A percentile compares a stretch with the other conserved stretches of the same genome.
These are phyloP conservation scores for Kandelia obovata DNA, from an alignment of 345 rosid species.

Conservation along the genomic window DNA sequence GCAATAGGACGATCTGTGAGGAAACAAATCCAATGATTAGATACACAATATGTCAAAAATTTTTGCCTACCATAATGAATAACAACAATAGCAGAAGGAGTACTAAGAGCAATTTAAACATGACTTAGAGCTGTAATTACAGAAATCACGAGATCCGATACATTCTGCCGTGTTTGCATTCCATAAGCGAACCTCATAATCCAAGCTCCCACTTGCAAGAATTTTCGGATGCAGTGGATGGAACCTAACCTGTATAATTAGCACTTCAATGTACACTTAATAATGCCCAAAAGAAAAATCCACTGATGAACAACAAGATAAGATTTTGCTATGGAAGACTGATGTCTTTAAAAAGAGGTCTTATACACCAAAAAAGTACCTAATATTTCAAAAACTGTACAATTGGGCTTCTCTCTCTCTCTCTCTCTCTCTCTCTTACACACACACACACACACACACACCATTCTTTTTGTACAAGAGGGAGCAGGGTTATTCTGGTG, in stretches of 20 bases:
- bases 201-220: slow-evolving; percentile 79
- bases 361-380: too few relatives aligned
- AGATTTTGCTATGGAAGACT: background rate
- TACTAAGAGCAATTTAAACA: slow-evolving; percentile 8
- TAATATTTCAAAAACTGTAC: too few relatives aligned
- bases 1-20: slow-evolving; percentile 70
- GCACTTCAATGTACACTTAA: slow-evolving; percentile 2
- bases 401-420: too few relatives aligned
- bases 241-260: slow-evolving; percentile 58
- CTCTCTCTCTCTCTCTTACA: too few relatives aligned
- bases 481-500: too few relatives aligned
- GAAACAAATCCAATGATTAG: slow-evolving; percentile 12
- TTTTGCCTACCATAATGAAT: background rate
- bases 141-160: slow-evolving; percentile 59
- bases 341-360: too few relatives aligned
- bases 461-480: too few relatives aligned
- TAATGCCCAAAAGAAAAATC: slow-evolving; percentile 1
- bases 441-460: too few relatives aligned
- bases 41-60: background rate
- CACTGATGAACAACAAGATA: background rate
- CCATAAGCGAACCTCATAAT: slow-evolving; percentile 78
- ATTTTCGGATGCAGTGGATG: slow-evolving; percentile 58
- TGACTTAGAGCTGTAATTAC: slow-evolving; percentile 32
- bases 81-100: slow-evolving; percentile 1
- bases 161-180: slow-evolving; percentile 69